Base-by-base conservation (phyloP, 352 stramenopile genomes). In the Phytophthora sp. region DNA sequence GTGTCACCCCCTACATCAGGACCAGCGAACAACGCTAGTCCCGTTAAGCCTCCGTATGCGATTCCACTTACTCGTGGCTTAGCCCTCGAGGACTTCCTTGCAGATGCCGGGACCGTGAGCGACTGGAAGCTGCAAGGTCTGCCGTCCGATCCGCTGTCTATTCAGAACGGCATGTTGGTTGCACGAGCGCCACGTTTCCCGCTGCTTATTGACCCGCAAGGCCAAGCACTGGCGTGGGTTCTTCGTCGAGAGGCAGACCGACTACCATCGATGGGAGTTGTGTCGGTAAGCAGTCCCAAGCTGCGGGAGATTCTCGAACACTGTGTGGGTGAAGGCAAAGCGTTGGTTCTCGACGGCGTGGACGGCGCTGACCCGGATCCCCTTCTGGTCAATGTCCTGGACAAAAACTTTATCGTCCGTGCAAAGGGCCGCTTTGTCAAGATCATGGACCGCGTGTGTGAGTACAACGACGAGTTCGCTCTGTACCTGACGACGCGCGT, bases 141-240 rank as follows among this genome's bases (percentile, higher is more conserved):
- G 8, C 90, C 92, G 23, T 88, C 87, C 1, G 92, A 98, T 57
- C 73, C 86, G 7, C 69, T 98, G 0, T 97, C 89, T 0, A 96
- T 96, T 51, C 89, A 98, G 63, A 98, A 98, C 58, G 91, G 90
- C 8, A 87, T 97, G 49, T 64, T 98, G 5, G 89, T 97, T 7
- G 91, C 87, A 5, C 57, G 84, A 69, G 88, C 78, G 8, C 79
- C 74, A 5, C 77, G 90, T 7, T 97, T 87, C 45, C 90, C 91
- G 7, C 66, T 98, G 12, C 72, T 98, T 15, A 95, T 97, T 33
- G 91, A 98, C 51, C 92, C 92, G 16, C 92, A 98, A 60, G 92
- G 90, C 2, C 89, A 98, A 77, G 92, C 88, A 3, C 49, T 97
- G 5, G 70, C 76, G n/a, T 98, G 90, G 92, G 89, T 98, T 27